Evolutionary conservation across 2,329 filamentous ascomycete species (phyloP).

Genomic region (Alternaria rosae): DNA sequence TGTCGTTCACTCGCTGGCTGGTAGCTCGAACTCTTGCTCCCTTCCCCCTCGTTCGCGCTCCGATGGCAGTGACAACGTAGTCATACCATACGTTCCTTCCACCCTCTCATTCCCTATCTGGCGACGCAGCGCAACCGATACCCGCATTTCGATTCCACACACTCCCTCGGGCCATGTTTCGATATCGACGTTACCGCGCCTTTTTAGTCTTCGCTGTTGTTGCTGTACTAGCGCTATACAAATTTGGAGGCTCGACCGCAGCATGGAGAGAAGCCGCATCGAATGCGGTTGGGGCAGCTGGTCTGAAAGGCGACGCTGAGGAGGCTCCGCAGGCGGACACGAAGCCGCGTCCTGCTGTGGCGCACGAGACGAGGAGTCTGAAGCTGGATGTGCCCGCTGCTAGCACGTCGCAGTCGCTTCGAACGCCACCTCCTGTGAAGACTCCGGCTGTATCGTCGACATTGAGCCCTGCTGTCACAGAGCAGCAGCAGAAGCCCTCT

Average conservation of each 20-base stretch:
- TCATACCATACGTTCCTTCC: constrained; percentile 1
- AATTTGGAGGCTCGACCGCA: constrained; percentile 58
- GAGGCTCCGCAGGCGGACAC: constrained; percentile 26
- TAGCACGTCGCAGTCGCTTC: constrained; percentile 28
- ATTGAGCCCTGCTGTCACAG: constrained; percentile 17
- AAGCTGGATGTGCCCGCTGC: constrained; percentile 42
- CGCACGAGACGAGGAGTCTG: constrained; percentile 43
- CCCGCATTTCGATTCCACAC: constrained; percentile 5
- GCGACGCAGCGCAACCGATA: constrained; percentile 20
- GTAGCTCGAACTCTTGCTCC: constrained; percentile 6
- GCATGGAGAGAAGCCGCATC: constrained; percentile 45
- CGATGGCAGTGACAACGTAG: constrained; percentile 32
- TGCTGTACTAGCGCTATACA: constrained; percentile 62
- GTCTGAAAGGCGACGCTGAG: constrained; percentile 25
- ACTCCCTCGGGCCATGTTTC: constrained; percentile 56
- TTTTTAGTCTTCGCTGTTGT: constrained; percentile 65
- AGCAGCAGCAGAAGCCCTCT: constrained; percentile 24
- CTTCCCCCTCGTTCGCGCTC: constrained; percentile 7
- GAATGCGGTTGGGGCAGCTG: constrained; percentile 27
- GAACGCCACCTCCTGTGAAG: constrained; percentile 43
- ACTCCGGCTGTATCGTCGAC: constrained; percentile 17
- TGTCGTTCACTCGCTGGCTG: not conserved
- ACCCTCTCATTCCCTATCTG: constrained; percentile 4
- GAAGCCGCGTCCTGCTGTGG: constrained; percentile 35
- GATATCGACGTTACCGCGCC: constrained; percentile 68